Conservation (phyloP, 2,329 filamentous ascomycete species). For the Beauveria varroae region DNA sequence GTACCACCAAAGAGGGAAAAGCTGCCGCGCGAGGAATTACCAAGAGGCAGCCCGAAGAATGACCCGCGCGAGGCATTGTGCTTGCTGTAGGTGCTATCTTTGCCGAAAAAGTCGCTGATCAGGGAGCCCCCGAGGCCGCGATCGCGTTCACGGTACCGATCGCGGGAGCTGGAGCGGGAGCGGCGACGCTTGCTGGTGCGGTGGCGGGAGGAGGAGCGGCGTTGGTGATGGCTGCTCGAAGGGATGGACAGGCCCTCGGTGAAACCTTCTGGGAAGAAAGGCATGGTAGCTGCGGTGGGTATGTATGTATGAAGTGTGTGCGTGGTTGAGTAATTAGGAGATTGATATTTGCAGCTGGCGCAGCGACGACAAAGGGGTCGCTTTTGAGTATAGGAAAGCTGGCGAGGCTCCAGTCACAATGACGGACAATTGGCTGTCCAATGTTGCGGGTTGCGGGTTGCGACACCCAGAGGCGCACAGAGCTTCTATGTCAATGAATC, state of each 20-base stretch:
- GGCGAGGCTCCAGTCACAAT: too few species aligned
- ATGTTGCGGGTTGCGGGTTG: too few species aligned
- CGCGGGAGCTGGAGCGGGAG: slow-evolving; percentile 29
- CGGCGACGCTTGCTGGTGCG: slow-evolving; percentile 32
- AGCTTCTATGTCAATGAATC: too few species aligned
- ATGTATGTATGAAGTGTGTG: not conserved
- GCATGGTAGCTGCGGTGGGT: not conserved
- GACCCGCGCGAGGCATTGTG: slow-evolving; percentile 36
- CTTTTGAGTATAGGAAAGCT: too few species aligned
- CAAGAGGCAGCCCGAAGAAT: slow-evolving; percentile 36
- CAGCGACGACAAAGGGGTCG: too few species aligned
- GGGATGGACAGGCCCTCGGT: slow-evolving; percentile 26
- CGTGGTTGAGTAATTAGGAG: not conserved
- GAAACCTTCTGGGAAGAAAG: slow-evolving; percentile 27
- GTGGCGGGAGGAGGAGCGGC: slow-evolving; percentile 17
- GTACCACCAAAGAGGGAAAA: slow-evolving; percentile 35
- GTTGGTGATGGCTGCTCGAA: slow-evolving; percentile 21
- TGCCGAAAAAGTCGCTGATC: slow-evolving; percentile 30
- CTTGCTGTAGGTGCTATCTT: slow-evolving; percentile 28
- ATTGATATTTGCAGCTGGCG: too few species aligned
- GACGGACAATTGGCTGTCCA: too few species aligned
- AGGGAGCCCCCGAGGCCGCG: slow-evolving; percentile 18
- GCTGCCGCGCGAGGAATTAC: slow-evolving; percentile 35
- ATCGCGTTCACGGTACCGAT: slow-evolving; percentile 18
- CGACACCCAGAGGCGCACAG: too few species aligned